Conservation (phyloP, 805 yeast species). For the Ogataea minuta region DNA sequence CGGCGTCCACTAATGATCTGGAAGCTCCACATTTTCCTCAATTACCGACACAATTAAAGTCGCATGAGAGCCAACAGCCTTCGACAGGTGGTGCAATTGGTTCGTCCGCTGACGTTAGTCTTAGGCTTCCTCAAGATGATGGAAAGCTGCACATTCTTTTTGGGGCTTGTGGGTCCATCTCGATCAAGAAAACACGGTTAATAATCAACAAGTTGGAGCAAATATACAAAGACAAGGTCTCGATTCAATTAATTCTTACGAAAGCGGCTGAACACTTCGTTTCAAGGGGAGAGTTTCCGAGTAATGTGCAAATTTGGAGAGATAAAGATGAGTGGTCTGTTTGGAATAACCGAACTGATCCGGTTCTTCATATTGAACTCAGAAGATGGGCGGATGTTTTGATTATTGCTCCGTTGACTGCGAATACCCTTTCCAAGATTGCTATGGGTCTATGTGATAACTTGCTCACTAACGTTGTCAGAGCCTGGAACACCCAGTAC, state of each 20-base stretch:
- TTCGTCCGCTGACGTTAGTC: conserved; percentile 25
- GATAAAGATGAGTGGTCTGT: conserved; percentile 56
- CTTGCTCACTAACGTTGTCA: conserved; percentile 52
- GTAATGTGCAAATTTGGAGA: conserved; percentile 52
- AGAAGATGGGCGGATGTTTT: conserved; percentile 62
- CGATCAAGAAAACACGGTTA: conserved; percentile 49
- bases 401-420: conserved; percentile 55
- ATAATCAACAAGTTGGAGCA: conserved; percentile 53
- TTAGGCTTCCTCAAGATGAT: conserved; percentile 48
- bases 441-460: conserved; percentile 59
- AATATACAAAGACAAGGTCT: conserved; percentile 50
- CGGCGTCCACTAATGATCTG: conserved; percentile 31
- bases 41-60: conserved; percentile 9
- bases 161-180: conserved; percentile 59
- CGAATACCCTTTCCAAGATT: conserved; percentile 55
- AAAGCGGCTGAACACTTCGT: conserved; percentile 53
- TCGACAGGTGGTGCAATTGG: conserved; percentile 5
- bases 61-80: conserved; percentile 4
- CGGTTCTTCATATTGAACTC: conserved; percentile 57
- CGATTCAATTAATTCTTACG: conserved; percentile 54
- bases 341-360: conserved; percentile 56
- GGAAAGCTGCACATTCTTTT: conserved; percentile 54
- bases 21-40: conserved; percentile 15
- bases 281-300: conserved; percentile 43
- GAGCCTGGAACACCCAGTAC: conserved; percentile 61